Evolutionary conservation across 805 yeast genomes (phyloP).

Genomic region (Candida oleophila): DNA sequence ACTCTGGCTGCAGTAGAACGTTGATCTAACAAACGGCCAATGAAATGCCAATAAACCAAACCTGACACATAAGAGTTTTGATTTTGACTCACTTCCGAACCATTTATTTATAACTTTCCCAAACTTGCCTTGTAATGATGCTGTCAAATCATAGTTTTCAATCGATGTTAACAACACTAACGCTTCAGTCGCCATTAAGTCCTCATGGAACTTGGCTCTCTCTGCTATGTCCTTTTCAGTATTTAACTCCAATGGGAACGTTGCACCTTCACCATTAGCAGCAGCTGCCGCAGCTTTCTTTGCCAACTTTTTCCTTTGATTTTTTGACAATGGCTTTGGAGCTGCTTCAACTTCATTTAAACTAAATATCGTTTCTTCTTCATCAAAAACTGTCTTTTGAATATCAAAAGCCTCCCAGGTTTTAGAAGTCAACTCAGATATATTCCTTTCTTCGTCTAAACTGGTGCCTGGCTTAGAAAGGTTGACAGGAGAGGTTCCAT

Average conservation of each 20-base stretch:
- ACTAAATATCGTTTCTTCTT: slow-evolving; percentile 4
- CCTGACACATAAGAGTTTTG: slow-evolving; percentile 32
- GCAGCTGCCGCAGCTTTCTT: slow-evolving; percentile 12
- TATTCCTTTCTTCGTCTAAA: background rate
- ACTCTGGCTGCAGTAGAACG: slow-evolving; percentile 37
- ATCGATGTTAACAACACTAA: slow-evolving; percentile 35
- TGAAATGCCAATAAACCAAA: slow-evolving; percentile 43
- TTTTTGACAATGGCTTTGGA: slow-evolving; percentile 17
- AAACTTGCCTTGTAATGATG: slow-evolving; percentile 25
- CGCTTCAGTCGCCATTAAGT: slow-evolving; percentile 40
- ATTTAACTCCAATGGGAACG: slow-evolving; percentile 2
- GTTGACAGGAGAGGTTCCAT: background rate
- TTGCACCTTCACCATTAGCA: background rate
- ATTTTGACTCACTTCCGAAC: slow-evolving; percentile 29
- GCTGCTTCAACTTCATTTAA: slow-evolving; percentile 8
- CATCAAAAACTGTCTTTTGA: slow-evolving; percentile 5
- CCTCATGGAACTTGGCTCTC: slow-evolving; percentile 27
- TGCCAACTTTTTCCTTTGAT: slow-evolving; percentile 14
- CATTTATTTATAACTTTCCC: slow-evolving; percentile 17
- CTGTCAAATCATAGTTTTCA: slow-evolving; percentile 37
- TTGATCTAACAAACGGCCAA: slow-evolving; percentile 45
- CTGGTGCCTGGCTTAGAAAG: background rate
- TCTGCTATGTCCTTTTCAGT: slow-evolving; percentile 10
- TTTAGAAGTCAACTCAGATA: background rate
- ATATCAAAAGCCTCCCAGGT: slow-evolving; percentile 4